Percentiles rank a stretch among this genome's conserved stretches.
These are phyloP conservation scores for Ophioceras dolichostomum DNA, from an alignment of 2,329 filamentous ascomycete species.

Conservation along the genomic window DNA sequence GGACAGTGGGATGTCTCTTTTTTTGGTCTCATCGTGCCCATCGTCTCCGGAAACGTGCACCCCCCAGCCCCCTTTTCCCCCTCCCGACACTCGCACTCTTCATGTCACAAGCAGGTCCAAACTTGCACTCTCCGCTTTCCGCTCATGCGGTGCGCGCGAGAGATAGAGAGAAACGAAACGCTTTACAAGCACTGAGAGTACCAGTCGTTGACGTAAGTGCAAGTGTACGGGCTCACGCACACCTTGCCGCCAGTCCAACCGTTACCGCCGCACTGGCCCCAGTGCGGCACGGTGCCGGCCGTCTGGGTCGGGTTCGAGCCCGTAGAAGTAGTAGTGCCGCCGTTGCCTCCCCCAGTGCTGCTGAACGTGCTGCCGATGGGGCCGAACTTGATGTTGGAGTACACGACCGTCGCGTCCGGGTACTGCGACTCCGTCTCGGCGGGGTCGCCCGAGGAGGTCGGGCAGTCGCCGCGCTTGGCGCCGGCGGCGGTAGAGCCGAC, in stretches of 20 bases:
- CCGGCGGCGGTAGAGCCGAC: constrained; percentile 30
- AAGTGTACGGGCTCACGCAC: constrained; percentile 1
- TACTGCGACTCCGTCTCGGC: constrained; percentile 30
- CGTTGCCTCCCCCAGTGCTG: not conserved
- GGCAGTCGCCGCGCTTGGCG: constrained; percentile 40
- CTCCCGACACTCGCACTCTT: too few relatives aligned
- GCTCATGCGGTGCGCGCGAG: too few relatives aligned
- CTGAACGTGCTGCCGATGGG: constrained; percentile 17
- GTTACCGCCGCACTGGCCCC: not conserved
- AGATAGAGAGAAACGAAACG: too few relatives aligned
- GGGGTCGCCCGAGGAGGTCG: constrained; percentile 37
- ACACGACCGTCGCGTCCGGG: constrained; percentile 38
- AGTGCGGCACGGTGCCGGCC: not conserved
- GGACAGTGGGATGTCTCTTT: too few relatives aligned
- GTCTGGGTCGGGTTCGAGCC: not conserved
- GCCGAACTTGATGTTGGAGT: constrained; percentile 25
- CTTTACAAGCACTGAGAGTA: constrained; percentile 1
- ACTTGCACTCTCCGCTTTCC: too few relatives aligned
- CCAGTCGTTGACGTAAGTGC: not conserved
- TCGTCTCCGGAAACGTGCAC: too few relatives aligned
- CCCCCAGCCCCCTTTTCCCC: too few relatives aligned
- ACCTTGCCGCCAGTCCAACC: not conserved
- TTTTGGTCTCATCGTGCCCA: too few relatives aligned
- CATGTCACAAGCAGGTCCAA: too few relatives aligned
- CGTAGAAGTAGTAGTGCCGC: not conserved